Conservation (phyloP, 768 basidiomycete species). For the Russula sp. region DNA sequence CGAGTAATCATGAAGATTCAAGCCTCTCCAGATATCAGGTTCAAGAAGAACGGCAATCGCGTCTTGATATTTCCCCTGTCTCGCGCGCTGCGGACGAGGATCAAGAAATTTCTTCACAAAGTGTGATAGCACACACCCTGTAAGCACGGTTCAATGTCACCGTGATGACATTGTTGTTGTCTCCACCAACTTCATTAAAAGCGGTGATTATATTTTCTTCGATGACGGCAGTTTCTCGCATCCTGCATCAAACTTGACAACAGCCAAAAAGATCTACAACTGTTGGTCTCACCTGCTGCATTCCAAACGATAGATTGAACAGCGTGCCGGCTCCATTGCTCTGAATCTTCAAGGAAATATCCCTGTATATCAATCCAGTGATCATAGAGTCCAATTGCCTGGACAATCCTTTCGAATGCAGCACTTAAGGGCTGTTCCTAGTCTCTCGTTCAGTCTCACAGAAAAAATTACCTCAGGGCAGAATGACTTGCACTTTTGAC, state of each 20-base stretch:
- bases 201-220: slow-evolving; percentile 70
- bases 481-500: slow-evolving; percentile 51
- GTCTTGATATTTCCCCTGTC: slow-evolving; percentile 64
- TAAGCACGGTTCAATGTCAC: slow-evolving; percentile 65
- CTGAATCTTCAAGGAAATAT: slow-evolving; percentile 48
- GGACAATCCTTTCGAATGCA: slow-evolving; percentile 63
- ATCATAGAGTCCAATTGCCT: slow-evolving; percentile 68
- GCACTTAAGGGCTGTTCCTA: slow-evolving; percentile 35
- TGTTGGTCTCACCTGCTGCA: slow-evolving; percentile 51
- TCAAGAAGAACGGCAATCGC: slow-evolving; percentile 62
- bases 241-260: slow-evolving; percentile 44
- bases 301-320: slow-evolving; percentile 74
- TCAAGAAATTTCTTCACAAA: background rate
- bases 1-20: slow-evolving; percentile 62
- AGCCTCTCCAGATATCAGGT: slow-evolving; percentile 65
- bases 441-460: background rate
- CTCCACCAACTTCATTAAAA: slow-evolving; percentile 55
- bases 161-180: slow-evolving; percentile 60
- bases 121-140: slow-evolving; percentile 43
- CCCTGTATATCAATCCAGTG: slow-evolving; percentile 63
- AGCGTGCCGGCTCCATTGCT: slow-evolving; percentile 70
- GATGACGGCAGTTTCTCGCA: slow-evolving; percentile 58
- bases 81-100: slow-evolving; percentile 50
- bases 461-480: slow-evolving; percentile 1
- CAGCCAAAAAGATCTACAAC: background rate